These are phyloP conservation scores for Fennellomyces sp. DNA, from an alignment of 371 early-diverging fungal genomes.

Conservation along the genomic window DNA sequence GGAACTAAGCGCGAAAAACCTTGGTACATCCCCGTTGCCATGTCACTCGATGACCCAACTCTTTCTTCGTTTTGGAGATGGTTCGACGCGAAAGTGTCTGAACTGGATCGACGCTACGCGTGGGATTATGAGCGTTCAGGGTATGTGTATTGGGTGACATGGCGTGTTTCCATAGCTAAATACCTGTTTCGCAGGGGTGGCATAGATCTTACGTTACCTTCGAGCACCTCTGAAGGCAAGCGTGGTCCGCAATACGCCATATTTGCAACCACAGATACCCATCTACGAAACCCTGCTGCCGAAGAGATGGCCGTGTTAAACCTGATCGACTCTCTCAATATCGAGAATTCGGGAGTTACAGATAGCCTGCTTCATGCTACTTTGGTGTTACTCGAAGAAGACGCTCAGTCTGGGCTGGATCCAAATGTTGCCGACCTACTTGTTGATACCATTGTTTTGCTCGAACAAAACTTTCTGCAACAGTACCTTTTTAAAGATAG, in stretches of 20 bases:
- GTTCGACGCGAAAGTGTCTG: slow-evolving; percentile 47
- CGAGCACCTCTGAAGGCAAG: not conserved
- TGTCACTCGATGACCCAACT: not conserved
- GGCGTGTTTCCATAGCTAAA: too few relatives aligned
- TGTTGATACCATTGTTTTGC: not conserved
- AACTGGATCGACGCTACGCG: slow-evolving; percentile 26
- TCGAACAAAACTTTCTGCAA: not conserved
- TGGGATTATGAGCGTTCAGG: slow-evolving; percentile 35
- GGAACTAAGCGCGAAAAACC: slow-evolving; percentile 2
- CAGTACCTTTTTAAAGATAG: not conserved
- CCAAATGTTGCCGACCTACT: not conserved
- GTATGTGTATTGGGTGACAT: too few relatives aligned
- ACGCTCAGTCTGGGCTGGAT: not conserved
- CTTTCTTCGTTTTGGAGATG: slow-evolving; percentile 30
- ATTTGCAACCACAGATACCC: not conserved
- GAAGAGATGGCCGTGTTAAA: not conserved
- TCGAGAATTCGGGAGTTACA: not conserved
- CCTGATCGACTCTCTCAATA: not conserved
- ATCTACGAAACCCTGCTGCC: not conserved
- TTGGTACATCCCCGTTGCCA: slow-evolving; percentile 13
- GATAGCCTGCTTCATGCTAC: not conserved
- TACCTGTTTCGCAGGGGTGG: too few relatives aligned
- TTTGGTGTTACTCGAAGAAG: not conserved
- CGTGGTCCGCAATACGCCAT: not conserved
- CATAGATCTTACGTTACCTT: not conserved